phyloP scores from a whole-genome alignment of 2,329 filamentous ascomycete species.

The Colletotrichum tropicicola region DNA sequence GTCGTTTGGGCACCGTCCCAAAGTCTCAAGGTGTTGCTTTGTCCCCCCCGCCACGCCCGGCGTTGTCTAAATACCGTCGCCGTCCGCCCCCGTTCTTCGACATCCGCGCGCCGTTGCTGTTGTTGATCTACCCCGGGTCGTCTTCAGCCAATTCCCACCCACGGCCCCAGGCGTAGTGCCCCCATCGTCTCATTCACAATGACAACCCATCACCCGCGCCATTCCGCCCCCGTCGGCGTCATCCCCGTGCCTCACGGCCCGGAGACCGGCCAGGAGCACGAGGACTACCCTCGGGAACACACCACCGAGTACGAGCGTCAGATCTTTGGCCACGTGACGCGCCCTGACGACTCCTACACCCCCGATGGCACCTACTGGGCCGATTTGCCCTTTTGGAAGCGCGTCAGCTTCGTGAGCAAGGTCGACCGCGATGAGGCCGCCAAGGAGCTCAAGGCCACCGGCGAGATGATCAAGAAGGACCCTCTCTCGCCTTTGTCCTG shows the following conservation, averaged over 20 bases:
- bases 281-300: conserved; percentile 53
- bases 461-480: conserved; percentile 85
- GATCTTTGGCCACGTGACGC: conserved; percentile 82
- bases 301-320: conserved; percentile 60
- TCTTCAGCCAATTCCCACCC: not conserved
- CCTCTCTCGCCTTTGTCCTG: conserved; percentile 84
- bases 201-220: conserved; percentile 45
- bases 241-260: conserved; percentile 65
- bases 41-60: conserved; percentile 10
- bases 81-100: not conserved
- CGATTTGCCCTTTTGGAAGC: conserved; percentile 77
- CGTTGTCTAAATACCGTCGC: conserved; percentile 1
- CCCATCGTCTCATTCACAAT: conserved; percentile 7
- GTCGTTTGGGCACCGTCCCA: conserved; percentile 10
- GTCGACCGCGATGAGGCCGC: conserved; percentile 77
- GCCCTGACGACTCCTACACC: conserved; percentile 89
- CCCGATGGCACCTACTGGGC: conserved; percentile 91
- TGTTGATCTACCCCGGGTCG: not conserved
- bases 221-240: conserved; percentile 56
- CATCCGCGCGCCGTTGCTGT: not conserved
- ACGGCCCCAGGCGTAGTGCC: not conserved
- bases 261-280: conserved; percentile 57
- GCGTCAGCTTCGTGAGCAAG: conserved; percentile 77
- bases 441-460: conserved; percentile 73
- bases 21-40: conserved; percentile 14